Percentiles rank a stretch among this genome's conserved stretches.
Evolutionary conservation across 2,329 filamentous ascomycete species (phyloP).

Genomic region (Cercospora sp.): DNA sequence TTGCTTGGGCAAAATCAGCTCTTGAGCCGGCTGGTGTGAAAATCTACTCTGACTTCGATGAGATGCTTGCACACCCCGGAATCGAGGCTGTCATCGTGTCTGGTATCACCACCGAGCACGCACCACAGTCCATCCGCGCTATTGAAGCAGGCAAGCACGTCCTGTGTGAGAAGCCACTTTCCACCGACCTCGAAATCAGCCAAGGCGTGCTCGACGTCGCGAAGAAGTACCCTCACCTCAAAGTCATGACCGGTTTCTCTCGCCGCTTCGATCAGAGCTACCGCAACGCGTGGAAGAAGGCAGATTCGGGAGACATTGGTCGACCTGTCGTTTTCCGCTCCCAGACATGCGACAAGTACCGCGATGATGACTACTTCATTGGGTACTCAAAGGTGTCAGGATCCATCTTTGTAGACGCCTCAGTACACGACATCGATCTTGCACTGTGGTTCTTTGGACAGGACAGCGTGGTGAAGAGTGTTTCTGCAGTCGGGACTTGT

Average conservation of each 20-base stretch:
- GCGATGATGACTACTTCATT: not conserved
- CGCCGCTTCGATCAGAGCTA: not conserved
- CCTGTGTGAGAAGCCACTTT: not conserved
- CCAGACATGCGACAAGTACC: not conserved
- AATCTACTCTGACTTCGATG: not conserved
- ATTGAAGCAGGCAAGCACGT: not conserved
- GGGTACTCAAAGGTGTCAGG: not conserved
- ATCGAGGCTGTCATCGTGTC: not conserved
- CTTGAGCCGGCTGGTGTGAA: not conserved
- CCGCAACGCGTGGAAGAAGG: not conserved
- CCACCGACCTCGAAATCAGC: not conserved
- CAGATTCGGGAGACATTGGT: not conserved
- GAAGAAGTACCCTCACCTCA: not conserved
- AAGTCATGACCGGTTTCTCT: not conserved
- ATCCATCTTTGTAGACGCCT: not conserved
- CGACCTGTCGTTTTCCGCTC: not conserved
- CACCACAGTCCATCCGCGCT: not conserved
- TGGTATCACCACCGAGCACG: not conserved
- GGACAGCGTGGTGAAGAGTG: not conserved
- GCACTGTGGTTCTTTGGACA: not conserved
- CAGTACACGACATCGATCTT: not conserved
- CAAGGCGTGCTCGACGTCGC: not conserved
- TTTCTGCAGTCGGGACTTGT: not conserved
- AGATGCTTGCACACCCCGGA: not conserved
- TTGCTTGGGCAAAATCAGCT: conserved; percentile 46